phyloP scores from a whole-genome alignment of 2,329 filamentous ascomycete genomes.

The Ploettnerulaceae sp. region DNA sequence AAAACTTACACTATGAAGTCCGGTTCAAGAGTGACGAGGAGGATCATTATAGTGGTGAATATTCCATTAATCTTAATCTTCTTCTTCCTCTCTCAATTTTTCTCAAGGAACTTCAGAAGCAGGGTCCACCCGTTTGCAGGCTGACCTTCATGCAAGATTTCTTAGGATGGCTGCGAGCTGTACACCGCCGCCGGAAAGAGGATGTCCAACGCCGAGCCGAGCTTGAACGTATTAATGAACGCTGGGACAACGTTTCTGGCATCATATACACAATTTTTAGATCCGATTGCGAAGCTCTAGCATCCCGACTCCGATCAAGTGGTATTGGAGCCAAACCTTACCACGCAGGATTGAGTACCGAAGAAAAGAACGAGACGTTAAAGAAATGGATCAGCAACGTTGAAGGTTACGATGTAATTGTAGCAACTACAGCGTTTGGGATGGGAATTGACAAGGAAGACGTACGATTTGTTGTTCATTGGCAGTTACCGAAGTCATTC shows the following conservation, averaged over 20 bases:
- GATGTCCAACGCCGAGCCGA: slow-evolving; percentile 53
- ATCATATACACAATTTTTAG: slow-evolving; percentile 78
- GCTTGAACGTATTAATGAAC: slow-evolving; percentile 48
- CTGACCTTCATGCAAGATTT: slow-evolving; percentile 49
- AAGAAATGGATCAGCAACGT: slow-evolving; percentile 67
- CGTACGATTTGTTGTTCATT: slow-evolving; percentile 91
- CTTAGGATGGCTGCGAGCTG: slow-evolving; percentile 67
- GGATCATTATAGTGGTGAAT: slow-evolving; percentile 51
- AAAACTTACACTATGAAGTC: slow-evolving; percentile 88
- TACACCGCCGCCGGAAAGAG: slow-evolving; percentile 62
- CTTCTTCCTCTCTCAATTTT: not conserved
- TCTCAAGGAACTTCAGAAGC: not conserved
- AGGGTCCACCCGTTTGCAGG: not conserved
- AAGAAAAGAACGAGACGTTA: slow-evolving; percentile 67
- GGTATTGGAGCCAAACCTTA: slow-evolving; percentile 71
- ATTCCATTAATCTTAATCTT: not conserved
- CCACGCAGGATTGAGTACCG: slow-evolving; percentile 63
- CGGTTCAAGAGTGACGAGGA: slow-evolving; percentile 75
- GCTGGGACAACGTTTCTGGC: slow-evolving; percentile 62
- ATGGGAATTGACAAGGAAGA: slow-evolving; percentile 98
- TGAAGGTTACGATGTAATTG: slow-evolving; percentile 81
- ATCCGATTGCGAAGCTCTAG: slow-evolving; percentile 68
- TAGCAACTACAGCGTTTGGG: slow-evolving; percentile 92
- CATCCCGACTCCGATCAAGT: slow-evolving; percentile 58
- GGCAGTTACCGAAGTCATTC: slow-evolving; percentile 89